These are phyloP conservation scores for Neoboletus subvelutipes DNA, from an alignment of 768 basidiomycete species.

Conservation along the genomic window DNA sequence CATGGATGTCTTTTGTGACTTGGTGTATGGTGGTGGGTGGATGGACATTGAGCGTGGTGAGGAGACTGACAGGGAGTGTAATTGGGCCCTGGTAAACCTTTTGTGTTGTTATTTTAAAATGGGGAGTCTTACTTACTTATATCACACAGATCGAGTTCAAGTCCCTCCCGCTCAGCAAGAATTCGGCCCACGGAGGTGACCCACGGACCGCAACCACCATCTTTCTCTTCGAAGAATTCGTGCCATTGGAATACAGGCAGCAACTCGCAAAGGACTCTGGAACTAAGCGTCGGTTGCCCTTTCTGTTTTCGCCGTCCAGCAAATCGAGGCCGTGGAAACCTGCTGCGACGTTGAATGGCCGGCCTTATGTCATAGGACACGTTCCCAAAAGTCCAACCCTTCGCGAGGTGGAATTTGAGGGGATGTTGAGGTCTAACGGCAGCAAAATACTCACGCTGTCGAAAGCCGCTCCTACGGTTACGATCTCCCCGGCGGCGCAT, in stretches of 20 bases:
- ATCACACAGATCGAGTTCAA: slow-evolving; percentile 82
- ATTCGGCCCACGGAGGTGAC: slow-evolving; percentile 39
- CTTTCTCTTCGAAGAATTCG: slow-evolving; percentile 91
- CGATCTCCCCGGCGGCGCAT: slow-evolving; percentile 23
- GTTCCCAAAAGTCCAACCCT: slow-evolving; percentile 51
- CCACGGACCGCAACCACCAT: slow-evolving; percentile 72
- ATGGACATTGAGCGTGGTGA: slow-evolving; percentile 75
- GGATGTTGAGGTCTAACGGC: slow-evolving; percentile 57
- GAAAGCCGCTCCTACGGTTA: slow-evolving; percentile 26
- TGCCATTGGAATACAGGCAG: slow-evolving; percentile 83
- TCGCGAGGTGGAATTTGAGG: slow-evolving; percentile 79
- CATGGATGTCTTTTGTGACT: slow-evolving; percentile 80
- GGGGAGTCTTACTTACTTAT: slow-evolving; percentile 3
- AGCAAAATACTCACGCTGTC: slow-evolving; percentile 41
- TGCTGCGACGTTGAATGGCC: slow-evolving; percentile 77
- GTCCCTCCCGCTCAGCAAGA: slow-evolving; percentile 51
- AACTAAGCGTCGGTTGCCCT: slow-evolving; percentile 62
- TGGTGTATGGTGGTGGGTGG: slow-evolving; percentile 83
- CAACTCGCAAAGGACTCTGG: slow-evolving; percentile 59
- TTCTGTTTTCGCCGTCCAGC: slow-evolving; percentile 56
- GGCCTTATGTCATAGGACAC: slow-evolving; percentile 65
- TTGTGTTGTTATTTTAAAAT: neutral
- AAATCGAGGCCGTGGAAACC: slow-evolving; percentile 68
- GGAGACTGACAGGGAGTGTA: slow-evolving; percentile 76
- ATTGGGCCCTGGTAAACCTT: slow-evolving; percentile 82